Conservation (phyloP, 2,329 filamentous ascomycete species). For the Leptographium wingfieldii region DNA sequence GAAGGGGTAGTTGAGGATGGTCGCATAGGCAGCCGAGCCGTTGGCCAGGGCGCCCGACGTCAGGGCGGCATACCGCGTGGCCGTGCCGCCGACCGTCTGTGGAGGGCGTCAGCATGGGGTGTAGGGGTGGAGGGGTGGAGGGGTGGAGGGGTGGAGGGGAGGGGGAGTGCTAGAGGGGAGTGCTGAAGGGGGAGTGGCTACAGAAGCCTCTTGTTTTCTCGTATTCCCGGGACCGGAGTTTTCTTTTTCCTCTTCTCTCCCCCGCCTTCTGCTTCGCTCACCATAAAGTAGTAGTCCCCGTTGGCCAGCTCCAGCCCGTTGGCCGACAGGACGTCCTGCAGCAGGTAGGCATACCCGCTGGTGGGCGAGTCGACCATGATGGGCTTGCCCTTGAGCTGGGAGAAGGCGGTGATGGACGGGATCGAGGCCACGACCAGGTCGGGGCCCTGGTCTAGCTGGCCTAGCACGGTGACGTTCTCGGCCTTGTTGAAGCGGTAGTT, state of each 20-base stretch:
- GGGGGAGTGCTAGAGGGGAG: too few species aligned
- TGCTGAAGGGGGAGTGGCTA: too few species aligned
- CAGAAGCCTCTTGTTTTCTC: neutral
- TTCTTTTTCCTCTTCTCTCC: neutral
- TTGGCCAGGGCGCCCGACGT: conserved; percentile 15
- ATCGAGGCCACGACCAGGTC: conserved; percentile 18
- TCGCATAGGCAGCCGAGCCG: conserved; percentile 17
- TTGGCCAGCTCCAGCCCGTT: conserved; percentile 51
- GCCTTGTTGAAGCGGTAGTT: conserved; percentile 15
- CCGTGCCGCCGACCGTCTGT: conserved; percentile 16
- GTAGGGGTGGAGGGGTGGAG: too few species aligned
- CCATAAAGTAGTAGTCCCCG: conserved; percentile 2
- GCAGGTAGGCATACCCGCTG: conserved; percentile 58
- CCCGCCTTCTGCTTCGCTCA: neutral
- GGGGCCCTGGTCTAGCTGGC: conserved; percentile 19
- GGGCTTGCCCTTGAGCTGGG: conserved; percentile 27
- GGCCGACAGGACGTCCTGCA: conserved; percentile 69
- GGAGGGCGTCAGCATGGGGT: neutral
- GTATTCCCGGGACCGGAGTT: neutral
- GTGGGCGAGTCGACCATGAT: conserved; percentile 77
- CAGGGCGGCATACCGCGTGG: conserved; percentile 16
- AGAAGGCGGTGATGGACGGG: conserved; percentile 13
- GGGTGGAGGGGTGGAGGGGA: too few species aligned
- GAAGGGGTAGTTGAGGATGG: conserved; percentile 19
- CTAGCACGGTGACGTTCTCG: conserved; percentile 17